These are phyloP conservation scores for Cokeromyces recurvatus DNA, from an alignment of 371 early-diverging fungal genomes.

Conservation along the genomic window DNA sequence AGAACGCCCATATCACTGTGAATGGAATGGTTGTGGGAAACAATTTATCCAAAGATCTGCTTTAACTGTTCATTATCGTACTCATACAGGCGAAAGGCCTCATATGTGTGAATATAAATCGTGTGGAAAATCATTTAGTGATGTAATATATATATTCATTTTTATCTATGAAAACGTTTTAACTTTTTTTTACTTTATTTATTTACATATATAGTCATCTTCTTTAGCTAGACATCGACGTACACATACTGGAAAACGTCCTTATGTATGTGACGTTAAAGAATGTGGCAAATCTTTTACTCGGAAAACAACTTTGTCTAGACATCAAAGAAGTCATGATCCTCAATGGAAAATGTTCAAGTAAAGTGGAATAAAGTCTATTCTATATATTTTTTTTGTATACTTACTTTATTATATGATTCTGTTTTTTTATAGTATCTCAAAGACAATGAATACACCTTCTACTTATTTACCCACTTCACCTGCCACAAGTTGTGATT, in stretches of 20 bases:
- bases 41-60: slow-evolving; percentile 79
- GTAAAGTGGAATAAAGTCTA: neutral
- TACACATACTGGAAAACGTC: slow-evolving; percentile 47
- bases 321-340: slow-evolving; percentile 57
- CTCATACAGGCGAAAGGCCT: slow-evolving; percentile 78
- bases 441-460: neutral
- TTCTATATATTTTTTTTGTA: neutral
- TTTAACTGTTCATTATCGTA: slow-evolving; percentile 73
- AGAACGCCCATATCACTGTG: slow-evolving; percentile 67
- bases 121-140: slow-evolving; percentile 62
- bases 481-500: neutral
- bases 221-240: slow-evolving; percentile 47
- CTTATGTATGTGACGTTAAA: slow-evolving; percentile 44
- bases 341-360: slow-evolving; percentile 30
- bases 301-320: slow-evolving; percentile 66
- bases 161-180: too few species aligned
- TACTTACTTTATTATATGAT: neutral
- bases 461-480: neutral
- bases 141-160: slow-evolving; percentile 44
- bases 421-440: neutral
- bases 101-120: slow-evolving; percentile 64
- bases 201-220: slow-evolving; percentile 39
- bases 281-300: slow-evolving; percentile 59
- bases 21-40: slow-evolving; percentile 63
- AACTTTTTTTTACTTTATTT: too few species aligned